Percentiles rank a stretch among this genome's conserved stretches.
These are phyloP conservation scores for Chlorella sp. DNA, from an alignment of 139 green algal genomes.

Conservation along the genomic window DNA sequence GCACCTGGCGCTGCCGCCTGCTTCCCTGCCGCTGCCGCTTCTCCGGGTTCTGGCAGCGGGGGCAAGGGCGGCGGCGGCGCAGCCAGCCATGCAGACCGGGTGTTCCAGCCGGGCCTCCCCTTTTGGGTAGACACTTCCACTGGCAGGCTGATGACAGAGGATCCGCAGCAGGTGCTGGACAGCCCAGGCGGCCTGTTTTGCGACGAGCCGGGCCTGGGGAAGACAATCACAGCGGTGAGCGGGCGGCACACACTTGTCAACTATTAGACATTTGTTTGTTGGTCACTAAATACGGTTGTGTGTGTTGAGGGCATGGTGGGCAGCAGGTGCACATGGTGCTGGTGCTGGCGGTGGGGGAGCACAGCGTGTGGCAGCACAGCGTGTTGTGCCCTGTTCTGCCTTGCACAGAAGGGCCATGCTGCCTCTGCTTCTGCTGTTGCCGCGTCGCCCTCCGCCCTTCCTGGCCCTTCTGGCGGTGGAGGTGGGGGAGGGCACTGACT, in stretches of 20 bases:
- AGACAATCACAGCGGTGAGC: constrained; percentile 81
- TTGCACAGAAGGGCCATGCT: too few species aligned
- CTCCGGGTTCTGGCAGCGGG: too few species aligned
- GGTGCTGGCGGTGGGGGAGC: too few species aligned
- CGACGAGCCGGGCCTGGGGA: constrained; percentile 94
- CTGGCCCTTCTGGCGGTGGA: too few species aligned
- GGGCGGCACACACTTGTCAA: too few species aligned
- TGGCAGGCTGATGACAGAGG: constrained; percentile 48
- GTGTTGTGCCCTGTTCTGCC: too few species aligned
- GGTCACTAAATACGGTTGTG: too few species aligned
- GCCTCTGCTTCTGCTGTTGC: too few species aligned
- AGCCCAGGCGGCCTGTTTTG: constrained; percentile 88
- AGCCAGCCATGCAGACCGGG: background rate
- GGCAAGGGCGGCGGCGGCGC: background rate
- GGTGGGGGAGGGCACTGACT: too few species aligned
- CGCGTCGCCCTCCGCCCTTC: too few species aligned
- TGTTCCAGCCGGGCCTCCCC: background rate
- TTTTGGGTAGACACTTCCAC: constrained; percentile 50
- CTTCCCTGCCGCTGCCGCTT: background rate
- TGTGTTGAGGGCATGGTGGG: too few species aligned
- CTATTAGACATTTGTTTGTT: too few species aligned
- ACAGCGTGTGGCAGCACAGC: background rate
- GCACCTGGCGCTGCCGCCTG: background rate
- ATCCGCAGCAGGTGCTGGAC: constrained; percentile 56
- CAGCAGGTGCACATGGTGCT: background rate